Conservation (phyloP, 352 stramenopile genomes). For the Blastocystis hominis region DNA sequence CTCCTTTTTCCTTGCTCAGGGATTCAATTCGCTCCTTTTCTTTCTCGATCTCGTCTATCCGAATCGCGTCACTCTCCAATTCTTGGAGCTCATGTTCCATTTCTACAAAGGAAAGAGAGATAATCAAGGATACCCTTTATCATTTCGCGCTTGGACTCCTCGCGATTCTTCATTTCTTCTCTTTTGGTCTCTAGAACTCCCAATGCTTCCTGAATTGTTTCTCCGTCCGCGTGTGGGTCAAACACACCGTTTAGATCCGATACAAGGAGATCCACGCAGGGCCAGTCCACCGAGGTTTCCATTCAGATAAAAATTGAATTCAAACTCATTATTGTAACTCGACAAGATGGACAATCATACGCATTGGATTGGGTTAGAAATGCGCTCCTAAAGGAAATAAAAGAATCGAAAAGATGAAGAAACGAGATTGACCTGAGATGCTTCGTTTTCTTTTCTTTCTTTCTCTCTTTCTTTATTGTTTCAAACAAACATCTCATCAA, state of each 20-base stretch:
- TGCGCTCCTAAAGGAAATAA: too few relatives aligned
- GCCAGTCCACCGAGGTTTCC: background rate
- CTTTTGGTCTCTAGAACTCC: background rate
- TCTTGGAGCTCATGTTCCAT: background rate
- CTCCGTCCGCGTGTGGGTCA: background rate
- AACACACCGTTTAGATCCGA: background rate
- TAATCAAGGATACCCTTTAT: background rate
- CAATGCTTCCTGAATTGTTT: background rate
- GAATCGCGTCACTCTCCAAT: background rate
- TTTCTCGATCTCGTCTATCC: background rate
- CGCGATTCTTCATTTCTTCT: background rate
- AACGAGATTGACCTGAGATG: too few relatives aligned
- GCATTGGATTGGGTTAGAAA: too few relatives aligned
- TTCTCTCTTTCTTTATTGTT: too few relatives aligned
- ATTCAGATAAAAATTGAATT: too few relatives aligned
- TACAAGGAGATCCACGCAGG: background rate
- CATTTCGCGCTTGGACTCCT: background rate
- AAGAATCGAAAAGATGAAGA: too few relatives aligned
- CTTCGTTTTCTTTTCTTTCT: too few relatives aligned
- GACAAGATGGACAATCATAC: too few relatives aligned
- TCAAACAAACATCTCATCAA: too few relatives aligned
- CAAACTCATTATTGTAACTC: too few relatives aligned
- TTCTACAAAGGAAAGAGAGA: background rate
- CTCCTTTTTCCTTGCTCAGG: slow-evolving; percentile 1
- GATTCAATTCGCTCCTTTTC: background rate